Conservation (phyloP, 192 early-diverging fungal species). For the Coemansia sp. region DNA sequence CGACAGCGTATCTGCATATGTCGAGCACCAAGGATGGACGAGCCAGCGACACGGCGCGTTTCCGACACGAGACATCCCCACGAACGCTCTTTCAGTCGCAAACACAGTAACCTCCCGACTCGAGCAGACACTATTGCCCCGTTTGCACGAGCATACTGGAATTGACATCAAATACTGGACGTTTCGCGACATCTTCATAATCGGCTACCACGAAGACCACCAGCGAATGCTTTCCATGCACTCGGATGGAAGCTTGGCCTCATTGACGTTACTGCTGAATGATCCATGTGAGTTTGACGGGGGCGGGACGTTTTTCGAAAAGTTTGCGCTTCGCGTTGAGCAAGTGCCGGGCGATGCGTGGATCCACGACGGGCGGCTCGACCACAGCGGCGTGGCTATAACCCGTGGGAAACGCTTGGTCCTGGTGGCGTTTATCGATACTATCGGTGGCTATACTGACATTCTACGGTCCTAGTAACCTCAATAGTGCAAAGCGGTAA, state of each 20-base stretch:
- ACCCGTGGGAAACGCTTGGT: constrained; percentile 43
- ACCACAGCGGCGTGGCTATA: constrained; percentile 50
- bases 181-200: constrained; percentile 54
- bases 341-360: constrained; percentile 49
- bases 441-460: constrained; percentile 24
- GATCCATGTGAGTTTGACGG: constrained; percentile 51
- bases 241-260: constrained; percentile 59
- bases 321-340: constrained; percentile 14
- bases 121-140: constrained; percentile 7
- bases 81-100: constrained; percentile 7
- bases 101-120: constrained; percentile 7
- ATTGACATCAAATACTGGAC: constrained; percentile 31
- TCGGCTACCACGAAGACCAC: constrained; percentile 48
- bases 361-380: constrained; percentile 51
- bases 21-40: constrained; percentile 32
- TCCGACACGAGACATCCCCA: constrained; percentile 54
- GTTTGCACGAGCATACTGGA: constrained; percentile 25
- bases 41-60: constrained; percentile 55
- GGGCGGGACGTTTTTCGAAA: constrained; percentile 55
- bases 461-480: constrained; percentile 3
- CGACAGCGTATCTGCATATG: neutral
- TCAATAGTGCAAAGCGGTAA: neutral
- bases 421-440: constrained; percentile 59
- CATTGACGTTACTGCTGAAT: constrained; percentile 57
- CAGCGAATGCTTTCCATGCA: constrained; percentile 51